Base-by-base conservation (phyloP, 768 basidiomycete species). In the Clavaria fumosa region DNA sequence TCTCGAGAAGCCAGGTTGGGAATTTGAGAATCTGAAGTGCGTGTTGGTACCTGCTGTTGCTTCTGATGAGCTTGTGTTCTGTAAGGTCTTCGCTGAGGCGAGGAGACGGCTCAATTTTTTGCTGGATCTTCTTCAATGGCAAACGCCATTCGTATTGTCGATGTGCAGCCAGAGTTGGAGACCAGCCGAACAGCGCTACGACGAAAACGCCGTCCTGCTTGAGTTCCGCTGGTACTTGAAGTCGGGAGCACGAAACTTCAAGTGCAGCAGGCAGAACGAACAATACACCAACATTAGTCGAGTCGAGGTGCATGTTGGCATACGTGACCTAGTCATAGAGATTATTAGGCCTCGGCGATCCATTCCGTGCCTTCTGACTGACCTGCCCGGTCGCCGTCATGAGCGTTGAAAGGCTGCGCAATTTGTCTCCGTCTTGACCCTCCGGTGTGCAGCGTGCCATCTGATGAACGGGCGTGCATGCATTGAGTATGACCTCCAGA, bases 401-500 rank as follows among this genome's bases (percentile, higher is more conserved):
- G n/a, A n/a, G n/a, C n/a, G n/a, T n/a, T 47, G 64, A 82, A 64
- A 40, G 71, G 66, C 2, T 46, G 37, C 12, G 56, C 56, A 10
- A 80, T 43, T 4, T 61, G 57, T 23, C 48, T 51, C 31, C 78
- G 53, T 1, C 55, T 19, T 23, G 11, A 22, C 5, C 14, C 26
- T 28, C 26, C 9, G 26, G 26, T 9, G 26, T 28, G 9, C 9
- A 14, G 9, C 14, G 62, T 2, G 66, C 78, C 45, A 68, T 57
- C 42, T 80, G 78, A 15, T 69, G 59, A 12, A 63, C 53, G 12
- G 55, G 56, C 20, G 63, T 57, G 48, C 71, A 75, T 5, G 70
- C 66, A 7, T 55, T 56, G 28, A 75, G 49, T 9, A 81, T 53
- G 2, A 60, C 40, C 14, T 54, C 47, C 15, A 78, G 44, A 37